Percentiles rank a stretch among this genome's conserved stretches.
Conservation (phyloP, 495 filamentous ascomycete species). For the Penicillium pancosmium region DNA sequence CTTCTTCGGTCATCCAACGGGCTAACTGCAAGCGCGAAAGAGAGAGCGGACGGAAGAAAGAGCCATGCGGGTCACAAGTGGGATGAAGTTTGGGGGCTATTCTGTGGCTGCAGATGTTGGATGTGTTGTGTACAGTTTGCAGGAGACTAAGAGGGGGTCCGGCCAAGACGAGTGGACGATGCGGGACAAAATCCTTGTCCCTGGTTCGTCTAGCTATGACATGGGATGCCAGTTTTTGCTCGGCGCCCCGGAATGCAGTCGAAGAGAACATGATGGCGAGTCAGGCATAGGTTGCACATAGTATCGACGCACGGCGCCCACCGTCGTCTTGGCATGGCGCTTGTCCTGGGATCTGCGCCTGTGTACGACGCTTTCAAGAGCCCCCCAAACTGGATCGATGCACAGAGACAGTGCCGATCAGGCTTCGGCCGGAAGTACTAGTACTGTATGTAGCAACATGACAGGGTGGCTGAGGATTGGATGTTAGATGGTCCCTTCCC, state of each 20-base stretch:
- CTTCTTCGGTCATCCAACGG: slow-evolving; percentile 13
- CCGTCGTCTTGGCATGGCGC: slow-evolving; percentile 44
- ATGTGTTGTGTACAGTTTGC: slow-evolving; percentile 14
- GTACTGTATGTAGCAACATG: background rate
- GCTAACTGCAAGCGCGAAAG: slow-evolving; percentile 15
- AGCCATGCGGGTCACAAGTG: slow-evolving; percentile 12
- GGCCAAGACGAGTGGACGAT: slow-evolving; percentile 13
- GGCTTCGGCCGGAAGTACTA: slow-evolving; percentile 8
- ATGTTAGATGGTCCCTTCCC: background rate
- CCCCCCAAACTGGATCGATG: background rate
- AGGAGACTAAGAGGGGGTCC: slow-evolving; percentile 13
- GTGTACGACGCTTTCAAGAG: slow-evolving; percentile 6
- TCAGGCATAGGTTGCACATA: slow-evolving; percentile 22
- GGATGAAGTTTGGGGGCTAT: slow-evolving; percentile 14
- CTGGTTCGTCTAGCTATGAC: slow-evolving; percentile 11
- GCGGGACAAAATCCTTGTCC: slow-evolving; percentile 7
- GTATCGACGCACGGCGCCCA: slow-evolving; percentile 28
- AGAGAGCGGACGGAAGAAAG: slow-evolving; percentile 9
- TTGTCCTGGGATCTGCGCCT: slow-evolving; percentile 33
- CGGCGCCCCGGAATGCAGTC: slow-evolving; percentile 37
- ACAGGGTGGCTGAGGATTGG: slow-evolving; percentile 4
- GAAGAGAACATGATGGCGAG: slow-evolving; percentile 23
- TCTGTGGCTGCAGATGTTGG: slow-evolving; percentile 21
- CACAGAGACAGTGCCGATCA: background rate
- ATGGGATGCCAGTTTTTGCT: slow-evolving; percentile 8